These are phyloP conservation scores for Cryomyces minteri DNA, from an alignment of 495 filamentous ascomycete genomes.

Conservation along the genomic window DNA sequence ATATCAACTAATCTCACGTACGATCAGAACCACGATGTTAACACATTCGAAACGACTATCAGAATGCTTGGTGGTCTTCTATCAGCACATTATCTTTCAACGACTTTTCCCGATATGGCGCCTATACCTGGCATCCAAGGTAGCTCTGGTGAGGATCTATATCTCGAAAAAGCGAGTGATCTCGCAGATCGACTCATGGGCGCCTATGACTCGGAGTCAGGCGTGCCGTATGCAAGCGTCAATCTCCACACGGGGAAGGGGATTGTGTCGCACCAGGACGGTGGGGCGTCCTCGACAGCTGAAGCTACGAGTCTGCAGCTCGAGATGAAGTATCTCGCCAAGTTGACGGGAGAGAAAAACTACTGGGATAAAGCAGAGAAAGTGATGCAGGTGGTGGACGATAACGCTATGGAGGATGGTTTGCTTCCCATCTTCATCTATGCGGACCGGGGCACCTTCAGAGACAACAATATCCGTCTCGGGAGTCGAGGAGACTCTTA, in stretches of 20 bases:
- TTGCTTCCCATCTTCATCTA: constrained; percentile 83
- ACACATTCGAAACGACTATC: constrained; percentile 95
- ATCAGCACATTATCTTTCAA: constrained; percentile 86
- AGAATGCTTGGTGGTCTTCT: constrained; percentile 91
- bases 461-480: constrained; percentile 69
- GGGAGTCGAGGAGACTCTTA: constrained; percentile 92
- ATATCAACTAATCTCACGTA: constrained; percentile 66
- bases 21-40: constrained; percentile 86
- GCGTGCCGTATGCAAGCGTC: constrained; percentile 78
- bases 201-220: constrained; percentile 72
- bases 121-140: constrained; percentile 20
- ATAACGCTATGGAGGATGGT: constrained; percentile 57
- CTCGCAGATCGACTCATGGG: constrained; percentile 72
- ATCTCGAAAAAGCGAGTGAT: constrained; percentile 88
- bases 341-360: constrained; percentile 76
- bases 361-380: constrained; percentile 86
- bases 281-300: constrained; percentile 83
- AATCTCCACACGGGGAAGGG: constrained; percentile 62
- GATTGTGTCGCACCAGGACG: constrained; percentile 60
- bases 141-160: constrained; percentile 66
- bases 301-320: constrained; percentile 86
- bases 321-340: constrained; percentile 94
- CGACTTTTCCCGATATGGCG: constrained; percentile 18
- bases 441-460: constrained; percentile 59
- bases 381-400: constrained; percentile 78